phyloP scores from a whole-genome alignment of 208 protist species.

The Novymonas esmeraldas region DNA sequence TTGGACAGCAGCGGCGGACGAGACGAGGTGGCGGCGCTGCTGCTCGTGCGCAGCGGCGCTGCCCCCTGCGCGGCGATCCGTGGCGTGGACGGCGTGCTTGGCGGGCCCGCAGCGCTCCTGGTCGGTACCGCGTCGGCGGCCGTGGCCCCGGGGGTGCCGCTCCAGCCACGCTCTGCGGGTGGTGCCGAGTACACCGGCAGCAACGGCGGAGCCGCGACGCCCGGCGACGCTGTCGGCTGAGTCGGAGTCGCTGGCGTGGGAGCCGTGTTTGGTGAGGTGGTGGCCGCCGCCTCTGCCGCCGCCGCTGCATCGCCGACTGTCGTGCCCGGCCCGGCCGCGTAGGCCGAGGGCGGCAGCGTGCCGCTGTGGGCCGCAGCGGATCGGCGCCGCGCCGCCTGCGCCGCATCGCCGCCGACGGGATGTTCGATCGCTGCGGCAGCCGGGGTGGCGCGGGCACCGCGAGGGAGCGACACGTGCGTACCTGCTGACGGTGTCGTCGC shows the following conservation, averaged over 20 bases:
- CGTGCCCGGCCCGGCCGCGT: no score
- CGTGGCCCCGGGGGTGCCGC: not conserved
- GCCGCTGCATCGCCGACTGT: no score
- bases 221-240: no score
- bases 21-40: slow-evolving; percentile 1
- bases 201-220: no score
- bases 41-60: not conserved
- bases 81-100: not conserved
- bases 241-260: no score
- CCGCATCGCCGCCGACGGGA: slow-evolving; percentile 11
- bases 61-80: not conserved
- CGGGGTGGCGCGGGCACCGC: not conserved
- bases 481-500: no score
- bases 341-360: not conserved
- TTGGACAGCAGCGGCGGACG: slow-evolving; percentile 7
- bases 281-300: no score
- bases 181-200: not conserved
- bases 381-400: slow-evolving; percentile 14
- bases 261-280: no score
- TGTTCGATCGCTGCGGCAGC: not conserved
- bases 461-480: not conserved
- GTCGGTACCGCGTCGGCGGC: not conserved
- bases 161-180: not conserved
- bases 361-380: slow-evolving; percentile 1
- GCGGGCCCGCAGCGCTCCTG: not conserved